Evolutionary conservation across 192 early-diverging fungal species (phyloP).

Genomic region (Mortierella alpina): DNA sequence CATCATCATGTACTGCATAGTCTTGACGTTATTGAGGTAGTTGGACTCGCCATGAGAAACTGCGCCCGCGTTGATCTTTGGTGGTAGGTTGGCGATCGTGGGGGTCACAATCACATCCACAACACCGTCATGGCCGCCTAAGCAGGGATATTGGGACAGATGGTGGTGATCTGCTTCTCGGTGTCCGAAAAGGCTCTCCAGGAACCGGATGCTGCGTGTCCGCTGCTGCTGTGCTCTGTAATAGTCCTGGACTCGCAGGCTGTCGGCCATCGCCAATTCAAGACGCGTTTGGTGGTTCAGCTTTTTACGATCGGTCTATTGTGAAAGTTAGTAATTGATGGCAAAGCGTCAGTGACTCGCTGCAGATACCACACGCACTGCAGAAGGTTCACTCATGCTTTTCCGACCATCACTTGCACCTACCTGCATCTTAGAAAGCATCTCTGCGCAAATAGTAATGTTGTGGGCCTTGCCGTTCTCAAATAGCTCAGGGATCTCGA

Average conservation of each 20-base stretch:
- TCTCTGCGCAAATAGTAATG: constrained; percentile 74
- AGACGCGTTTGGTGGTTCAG: constrained; percentile 60
- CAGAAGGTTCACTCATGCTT: not conserved
- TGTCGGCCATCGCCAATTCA: constrained; percentile 43
- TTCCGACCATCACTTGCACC: not conserved
- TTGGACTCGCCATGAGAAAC: constrained; percentile 64
- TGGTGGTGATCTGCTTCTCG: constrained; percentile 22
- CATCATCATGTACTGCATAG: constrained; percentile 70
- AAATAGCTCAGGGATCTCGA: constrained; percentile 71
- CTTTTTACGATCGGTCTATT: constrained; percentile 36
- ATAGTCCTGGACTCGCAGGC: constrained; percentile 60
- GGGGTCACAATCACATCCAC: constrained; percentile 77
- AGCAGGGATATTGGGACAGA: constrained; percentile 20
- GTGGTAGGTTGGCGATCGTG: constrained; percentile 65
- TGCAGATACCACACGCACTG: not conserved
- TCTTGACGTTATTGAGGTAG: constrained; percentile 58
- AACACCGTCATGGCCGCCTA: constrained; percentile 16
- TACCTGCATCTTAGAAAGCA: constrained; percentile 47
- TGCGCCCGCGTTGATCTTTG: constrained; percentile 59
- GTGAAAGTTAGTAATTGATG: not conserved
- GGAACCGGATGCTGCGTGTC: constrained; percentile 64
- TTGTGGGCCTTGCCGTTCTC: constrained; percentile 67
- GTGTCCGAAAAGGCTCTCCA: constrained; percentile 60
- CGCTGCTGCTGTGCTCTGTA: constrained; percentile 62
- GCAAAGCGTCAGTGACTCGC: not conserved